These are phyloP conservation scores for Exophiala sp. DNA, from an alignment of 2,329 filamentous ascomycete genomes.

Conservation along the genomic window DNA sequence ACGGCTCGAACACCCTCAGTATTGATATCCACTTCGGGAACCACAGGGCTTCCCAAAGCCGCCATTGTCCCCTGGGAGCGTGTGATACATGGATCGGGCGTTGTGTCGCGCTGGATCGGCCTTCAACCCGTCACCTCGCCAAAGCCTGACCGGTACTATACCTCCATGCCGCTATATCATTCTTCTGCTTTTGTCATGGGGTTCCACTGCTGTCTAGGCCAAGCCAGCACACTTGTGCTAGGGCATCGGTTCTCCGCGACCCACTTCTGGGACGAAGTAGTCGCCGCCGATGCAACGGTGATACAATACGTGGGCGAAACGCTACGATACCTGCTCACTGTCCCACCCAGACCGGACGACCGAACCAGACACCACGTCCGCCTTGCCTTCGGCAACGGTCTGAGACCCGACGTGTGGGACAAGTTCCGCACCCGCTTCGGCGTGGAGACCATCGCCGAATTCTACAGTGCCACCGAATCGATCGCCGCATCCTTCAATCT, in stretches of 20 bases:
- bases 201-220: conserved; percentile 54
- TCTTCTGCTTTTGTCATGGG: conserved; percentile 69
- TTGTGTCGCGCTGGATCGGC: conserved; percentile 52
- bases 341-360: conserved; percentile 63
- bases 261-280: conserved; percentile 66
- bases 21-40: conserved; percentile 92
- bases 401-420: conserved; percentile 81
- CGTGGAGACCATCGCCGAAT: conserved; percentile 67
- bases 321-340: conserved; percentile 64
- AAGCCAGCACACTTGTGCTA: conserved; percentile 62
- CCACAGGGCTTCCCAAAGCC: conserved; percentile 82
- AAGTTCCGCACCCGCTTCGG: conserved; percentile 74
- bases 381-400: conserved; percentile 74
- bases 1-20: conserved; percentile 56
- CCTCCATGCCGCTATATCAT: conserved; percentile 85
- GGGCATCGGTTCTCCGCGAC: conserved; percentile 67
- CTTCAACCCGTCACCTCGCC: conserved; percentile 38
- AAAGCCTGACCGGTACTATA: conserved; percentile 65
- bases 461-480: conserved; percentile 75
- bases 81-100: conserved; percentile 42
- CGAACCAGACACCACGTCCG: conserved; percentile 62
- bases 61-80: conserved; percentile 43
- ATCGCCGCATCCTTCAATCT: conserved; percentile 65
- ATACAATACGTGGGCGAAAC: conserved; percentile 77
- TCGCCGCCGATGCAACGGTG: conserved; percentile 60